Percentiles rank a stretch among this genome's conserved stretches.
Evolutionary conservation across 2,329 filamentous ascomycete genomes (phyloP).

Genomic region (Aspergillus puulaauensis): DNA sequence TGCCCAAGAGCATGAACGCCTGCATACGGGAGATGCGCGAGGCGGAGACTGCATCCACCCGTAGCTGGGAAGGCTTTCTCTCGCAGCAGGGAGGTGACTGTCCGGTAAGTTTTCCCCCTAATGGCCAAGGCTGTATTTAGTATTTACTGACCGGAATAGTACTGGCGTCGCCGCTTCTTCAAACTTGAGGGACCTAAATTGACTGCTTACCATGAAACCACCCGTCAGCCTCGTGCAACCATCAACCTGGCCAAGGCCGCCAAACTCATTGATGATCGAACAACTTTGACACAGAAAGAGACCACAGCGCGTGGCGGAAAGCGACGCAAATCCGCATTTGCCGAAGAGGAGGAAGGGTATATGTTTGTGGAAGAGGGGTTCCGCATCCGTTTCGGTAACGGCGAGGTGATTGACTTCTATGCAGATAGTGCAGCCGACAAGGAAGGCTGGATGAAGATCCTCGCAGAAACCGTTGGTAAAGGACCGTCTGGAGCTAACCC

Average conservation of each 20-base stretch:
- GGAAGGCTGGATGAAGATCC: slow-evolving; percentile 89
- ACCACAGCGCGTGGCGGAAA: slow-evolving; percentile 72
- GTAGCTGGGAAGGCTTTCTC: slow-evolving; percentile 82
- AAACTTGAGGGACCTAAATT: slow-evolving; percentile 87
- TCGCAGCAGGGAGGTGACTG: slow-evolving; percentile 98
- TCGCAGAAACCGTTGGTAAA: slow-evolving; percentile 69
- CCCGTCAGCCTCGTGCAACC: slow-evolving; percentile 89
- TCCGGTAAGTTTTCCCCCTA: slow-evolving; percentile 65
- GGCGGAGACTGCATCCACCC: slow-evolving; percentile 75
- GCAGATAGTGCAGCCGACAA: slow-evolving; percentile 86
- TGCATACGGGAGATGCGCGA: slow-evolving; percentile 92
- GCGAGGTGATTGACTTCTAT: slow-evolving; percentile 98
- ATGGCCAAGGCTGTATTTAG: background rate
- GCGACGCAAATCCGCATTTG: slow-evolving; percentile 90
- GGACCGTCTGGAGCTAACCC: slow-evolving; percentile 45
- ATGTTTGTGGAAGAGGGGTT: slow-evolving; percentile 99
- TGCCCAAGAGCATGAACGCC: slow-evolving; percentile 99
- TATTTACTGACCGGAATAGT: slow-evolving; percentile 53
- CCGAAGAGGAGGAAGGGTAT: slow-evolving; percentile 97
- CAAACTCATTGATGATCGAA: slow-evolving; percentile 90
- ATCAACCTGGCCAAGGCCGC: slow-evolving; percentile 94
- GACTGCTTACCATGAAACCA: slow-evolving; percentile 94
- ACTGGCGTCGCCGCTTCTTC: slow-evolving; percentile 97
- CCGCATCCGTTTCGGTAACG: slow-evolving; percentile 97
- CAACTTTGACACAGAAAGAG: slow-evolving; percentile 78